Conservation (phyloP, 2,329 filamentous ascomycete species). For the Hypoxylon sp. region DNA sequence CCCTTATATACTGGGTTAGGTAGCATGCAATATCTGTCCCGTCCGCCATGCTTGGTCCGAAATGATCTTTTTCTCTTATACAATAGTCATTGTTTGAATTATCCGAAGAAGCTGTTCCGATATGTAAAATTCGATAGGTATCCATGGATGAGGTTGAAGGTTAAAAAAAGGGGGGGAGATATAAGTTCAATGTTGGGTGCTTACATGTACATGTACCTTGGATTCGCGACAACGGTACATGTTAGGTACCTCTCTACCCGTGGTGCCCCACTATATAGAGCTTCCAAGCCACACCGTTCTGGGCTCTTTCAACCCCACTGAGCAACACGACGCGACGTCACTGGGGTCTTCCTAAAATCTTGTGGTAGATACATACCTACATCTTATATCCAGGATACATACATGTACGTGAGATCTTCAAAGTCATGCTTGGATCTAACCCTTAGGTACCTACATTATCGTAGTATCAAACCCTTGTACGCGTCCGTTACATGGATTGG, state of each 20-base stretch:
- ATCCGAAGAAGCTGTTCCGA: background rate
- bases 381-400: too few species aligned
- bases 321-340: constrained; percentile 40
- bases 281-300: constrained; percentile 11
- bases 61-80: background rate
- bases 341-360: constrained; percentile 29
- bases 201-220: too few species aligned
- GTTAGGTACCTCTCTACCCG: background rate
- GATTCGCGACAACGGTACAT: background rate
- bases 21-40: background rate
- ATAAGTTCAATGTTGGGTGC: too few species aligned
- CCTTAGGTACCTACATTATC: constrained; percentile 5
- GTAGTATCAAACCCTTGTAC: constrained; percentile 17
- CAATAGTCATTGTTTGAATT: too few species aligned
- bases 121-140: background rate
- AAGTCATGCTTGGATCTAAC: constrained; percentile 30
- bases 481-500: constrained; percentile 18
- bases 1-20: background rate
- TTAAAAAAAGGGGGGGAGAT: too few species aligned
- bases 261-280: background rate
- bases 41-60: background rate
- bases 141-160: too few species aligned
- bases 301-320: constrained; percentile 34
- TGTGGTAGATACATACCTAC: constrained; percentile 17
- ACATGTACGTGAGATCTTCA: constrained; percentile 27